These are phyloP conservation scores for Neurospora intermedia DNA, from an alignment of 495 filamentous ascomycete species.

Conservation along the genomic window DNA sequence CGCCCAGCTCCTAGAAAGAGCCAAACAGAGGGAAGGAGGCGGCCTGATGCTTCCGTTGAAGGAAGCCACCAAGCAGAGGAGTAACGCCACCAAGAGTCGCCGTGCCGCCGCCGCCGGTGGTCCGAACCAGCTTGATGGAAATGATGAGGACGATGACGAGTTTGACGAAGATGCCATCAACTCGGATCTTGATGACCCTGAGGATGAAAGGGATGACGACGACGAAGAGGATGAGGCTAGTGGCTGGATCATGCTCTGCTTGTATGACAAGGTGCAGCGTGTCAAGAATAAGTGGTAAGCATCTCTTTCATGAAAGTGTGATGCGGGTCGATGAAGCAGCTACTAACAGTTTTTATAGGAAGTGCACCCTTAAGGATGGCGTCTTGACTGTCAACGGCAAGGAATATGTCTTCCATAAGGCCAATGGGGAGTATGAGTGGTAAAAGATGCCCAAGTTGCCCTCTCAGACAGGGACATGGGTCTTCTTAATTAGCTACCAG, in stretches of 20 bases:
- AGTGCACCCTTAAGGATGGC: constrained; percentile 96
- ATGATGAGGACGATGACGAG: constrained; percentile 48
- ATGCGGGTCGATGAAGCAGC: neutral
- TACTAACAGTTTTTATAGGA: constrained; percentile 33
- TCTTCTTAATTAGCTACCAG: too few species aligned
- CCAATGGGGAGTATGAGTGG: constrained; percentile 95
- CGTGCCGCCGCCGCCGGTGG: neutral
- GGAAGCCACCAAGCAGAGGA: constrained; percentile 22
- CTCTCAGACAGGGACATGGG: too few species aligned
- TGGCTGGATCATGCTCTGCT: constrained; percentile 89
- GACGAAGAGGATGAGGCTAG: constrained; percentile 69
- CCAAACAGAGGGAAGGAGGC: constrained; percentile 62
- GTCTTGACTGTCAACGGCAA: constrained; percentile 82
- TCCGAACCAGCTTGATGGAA: constrained; percentile 55
- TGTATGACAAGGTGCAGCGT: constrained; percentile 97
- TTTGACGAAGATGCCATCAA: constrained; percentile 95
- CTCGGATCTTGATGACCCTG: constrained; percentile 91
- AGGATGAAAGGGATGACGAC: constrained; percentile 68
- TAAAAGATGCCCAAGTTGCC: constrained; percentile 27
- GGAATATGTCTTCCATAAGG: constrained; percentile 98
- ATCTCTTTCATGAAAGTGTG: neutral
- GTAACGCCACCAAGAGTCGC: constrained; percentile 13
- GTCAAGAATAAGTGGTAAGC: constrained; percentile 98
- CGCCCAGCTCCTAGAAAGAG: constrained; percentile 55
- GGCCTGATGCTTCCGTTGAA: constrained; percentile 68